These are phyloP conservation scores for Debaryomyces castellii DNA, from an alignment of 805 yeast species.

Conservation along the genomic window DNA sequence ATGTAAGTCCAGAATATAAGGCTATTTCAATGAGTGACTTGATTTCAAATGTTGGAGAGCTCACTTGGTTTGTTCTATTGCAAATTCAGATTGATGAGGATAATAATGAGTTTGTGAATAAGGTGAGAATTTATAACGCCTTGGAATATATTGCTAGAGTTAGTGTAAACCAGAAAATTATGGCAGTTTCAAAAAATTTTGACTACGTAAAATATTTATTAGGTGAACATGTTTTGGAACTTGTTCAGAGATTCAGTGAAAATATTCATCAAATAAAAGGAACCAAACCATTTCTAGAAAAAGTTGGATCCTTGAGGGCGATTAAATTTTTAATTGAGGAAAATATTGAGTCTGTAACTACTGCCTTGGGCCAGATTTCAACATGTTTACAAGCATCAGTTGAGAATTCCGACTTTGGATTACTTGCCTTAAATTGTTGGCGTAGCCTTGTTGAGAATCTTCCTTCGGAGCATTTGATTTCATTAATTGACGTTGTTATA, in stretches of 20 bases:
- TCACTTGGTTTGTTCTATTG: slow-evolving; percentile 35
- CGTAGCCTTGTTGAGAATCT: slow-evolving; percentile 56
- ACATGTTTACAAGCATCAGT: slow-evolving; percentile 82
- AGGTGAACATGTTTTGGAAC: slow-evolving; percentile 64
- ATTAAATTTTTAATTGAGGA: slow-evolving; percentile 62
- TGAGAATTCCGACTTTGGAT: slow-evolving; percentile 59
- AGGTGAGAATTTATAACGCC: slow-evolving; percentile 40
- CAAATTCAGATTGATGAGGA: slow-evolving; percentile 32
- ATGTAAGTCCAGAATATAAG: slow-evolving; percentile 50
- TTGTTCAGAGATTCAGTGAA: slow-evolving; percentile 78
- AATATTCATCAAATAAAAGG: slow-evolving; percentile 74
- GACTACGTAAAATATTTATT: slow-evolving; percentile 33
- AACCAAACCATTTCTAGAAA: slow-evolving; percentile 68
- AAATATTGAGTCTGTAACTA: slow-evolving; percentile 51
- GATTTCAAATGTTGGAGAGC: slow-evolving; percentile 36
- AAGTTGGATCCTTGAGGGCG: slow-evolving; percentile 70
- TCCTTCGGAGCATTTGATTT: slow-evolving; percentile 54
- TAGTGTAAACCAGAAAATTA: slow-evolving; percentile 15
- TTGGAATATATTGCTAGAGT: slow-evolving; percentile 39
- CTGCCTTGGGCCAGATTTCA: slow-evolving; percentile 78
- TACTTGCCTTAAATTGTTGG: slow-evolving; percentile 69
- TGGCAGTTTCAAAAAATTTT: slow-evolving; percentile 9
- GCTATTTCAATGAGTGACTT: slow-evolving; percentile 30
- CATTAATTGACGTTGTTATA: slow-evolving; percentile 70
- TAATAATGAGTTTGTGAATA: slow-evolving; percentile 26